Evolutionary conservation across 1,284 basidiomycete genomes (phyloP).

Genomic region (Ceratobasidium sp.): DNA sequence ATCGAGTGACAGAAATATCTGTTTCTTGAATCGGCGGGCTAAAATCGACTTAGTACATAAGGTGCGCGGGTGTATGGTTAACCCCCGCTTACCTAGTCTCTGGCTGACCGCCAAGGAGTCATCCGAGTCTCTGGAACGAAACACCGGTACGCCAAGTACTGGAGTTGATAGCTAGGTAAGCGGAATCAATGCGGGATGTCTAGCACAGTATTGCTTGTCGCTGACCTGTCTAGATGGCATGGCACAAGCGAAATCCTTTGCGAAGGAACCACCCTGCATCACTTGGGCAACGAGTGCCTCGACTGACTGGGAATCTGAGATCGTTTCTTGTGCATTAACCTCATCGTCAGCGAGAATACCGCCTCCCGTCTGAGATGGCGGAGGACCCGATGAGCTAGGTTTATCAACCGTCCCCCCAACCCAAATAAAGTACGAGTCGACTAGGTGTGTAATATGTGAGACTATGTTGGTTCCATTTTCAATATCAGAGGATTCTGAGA

Average conservation of each 20-base stretch:
- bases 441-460: conserved; percentile 71
- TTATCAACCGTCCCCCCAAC: conserved; percentile 60
- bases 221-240: conserved; percentile 68
- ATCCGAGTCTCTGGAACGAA: conserved; percentile 68
- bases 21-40: conserved; percentile 69
- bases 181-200: not conserved
- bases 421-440: conserved; percentile 84
- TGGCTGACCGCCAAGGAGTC: conserved; percentile 74
- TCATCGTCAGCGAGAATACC: conserved; percentile 23
- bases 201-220: not conserved
- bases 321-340: conserved; percentile 4
- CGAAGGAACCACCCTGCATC: conserved; percentile 61
- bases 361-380: not conserved
- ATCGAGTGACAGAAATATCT: conserved; percentile 75
- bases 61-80: not conserved
- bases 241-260: conserved; percentile 82
- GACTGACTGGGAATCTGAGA: conserved; percentile 44
- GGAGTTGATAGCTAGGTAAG: conserved; percentile 51
- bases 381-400: not conserved
- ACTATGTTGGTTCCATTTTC: conserved; percentile 57
- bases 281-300: conserved; percentile 58
- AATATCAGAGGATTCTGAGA: conserved; percentile 10
- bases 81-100: conserved; percentile 72
- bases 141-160: conserved; percentile 68
- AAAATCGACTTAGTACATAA: conserved; percentile 7